phyloP scores from a whole-genome alignment of 805 yeast genomes.

The Saccharomycopsis oosterbeekiorum region DNA sequence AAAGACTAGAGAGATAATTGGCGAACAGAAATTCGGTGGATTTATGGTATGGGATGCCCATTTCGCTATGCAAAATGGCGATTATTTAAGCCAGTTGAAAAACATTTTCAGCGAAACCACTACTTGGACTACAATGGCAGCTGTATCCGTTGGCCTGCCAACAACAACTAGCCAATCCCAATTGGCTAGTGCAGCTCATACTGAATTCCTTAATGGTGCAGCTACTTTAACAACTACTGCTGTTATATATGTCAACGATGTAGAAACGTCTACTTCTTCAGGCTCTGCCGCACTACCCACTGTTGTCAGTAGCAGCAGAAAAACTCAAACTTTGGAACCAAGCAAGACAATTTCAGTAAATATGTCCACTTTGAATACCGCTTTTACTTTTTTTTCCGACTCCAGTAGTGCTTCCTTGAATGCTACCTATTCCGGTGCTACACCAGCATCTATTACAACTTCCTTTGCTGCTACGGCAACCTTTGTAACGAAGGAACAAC shows the following conservation, averaged over 20 bases:
- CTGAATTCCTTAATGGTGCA: not conserved
- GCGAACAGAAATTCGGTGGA: slow-evolving; percentile 14
- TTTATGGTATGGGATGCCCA: slow-evolving; percentile 20
- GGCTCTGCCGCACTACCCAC: no score
- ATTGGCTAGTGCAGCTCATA: not conserved
- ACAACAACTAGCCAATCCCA: not conserved
- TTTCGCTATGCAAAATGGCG: slow-evolving; percentile 24
- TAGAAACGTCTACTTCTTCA: not conserved
- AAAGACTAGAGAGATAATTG: slow-evolving; percentile 16
- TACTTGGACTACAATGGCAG: not conserved
- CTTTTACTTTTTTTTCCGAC: no score
- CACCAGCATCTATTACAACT: not conserved
- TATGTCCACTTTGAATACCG: no score
- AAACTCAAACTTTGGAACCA: not conserved
- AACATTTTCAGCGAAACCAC: not conserved
- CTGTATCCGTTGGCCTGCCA: not conserved
- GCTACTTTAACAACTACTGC: not conserved
- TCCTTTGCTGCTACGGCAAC: not conserved
- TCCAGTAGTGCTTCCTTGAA: no score
- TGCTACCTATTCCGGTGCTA: not conserved
- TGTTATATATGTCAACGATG: not conserved
- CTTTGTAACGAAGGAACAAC: not conserved
- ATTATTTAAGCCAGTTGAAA: slow-evolving; percentile 10
- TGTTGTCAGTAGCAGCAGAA: not conserved
- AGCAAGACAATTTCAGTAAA: not conserved